Evolutionary conservation across 208 protist species (phyloP), one percentile per base, ranked within the genome.

Genomic region (Blechomonas ayalai): DNA sequence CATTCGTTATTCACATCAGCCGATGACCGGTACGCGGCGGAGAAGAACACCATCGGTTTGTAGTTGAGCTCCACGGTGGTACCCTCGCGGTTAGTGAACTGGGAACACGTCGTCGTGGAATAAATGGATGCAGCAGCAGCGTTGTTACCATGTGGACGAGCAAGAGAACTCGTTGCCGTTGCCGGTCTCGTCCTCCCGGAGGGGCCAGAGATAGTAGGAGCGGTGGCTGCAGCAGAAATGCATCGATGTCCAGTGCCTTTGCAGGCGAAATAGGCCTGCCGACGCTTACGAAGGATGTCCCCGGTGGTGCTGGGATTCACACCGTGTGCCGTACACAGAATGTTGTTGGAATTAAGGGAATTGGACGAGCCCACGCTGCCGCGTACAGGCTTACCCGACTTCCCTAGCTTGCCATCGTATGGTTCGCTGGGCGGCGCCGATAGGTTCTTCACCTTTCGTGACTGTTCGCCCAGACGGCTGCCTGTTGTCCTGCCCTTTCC

Each of bases 211-310:
- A n/a, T n/a, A n/a, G n/a, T n/a, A n/a, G n/a, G n/a, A n/a, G n/a
- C 58, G 37, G 50, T 67, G 27, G 54, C 51, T 3, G 52, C 64
- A 15, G 67, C 26, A 1, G 64, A 71, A 12, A 58, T 52, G 59
- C 82, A 91, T 16, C 42, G 43, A 46, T 92, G 83, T 7, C 70
- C 70, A 4, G 79, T 92, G 23, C 53, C 75, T 22, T 70, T 67
- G 63, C 83, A 92, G 15, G 64, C 83, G 3, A 51, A 40, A 49
- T 92, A 92, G 2, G 36, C 8, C 20, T 35, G 22, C 24, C 55
- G 48, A 18, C 56, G 60, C 38, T 41, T 29, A 15, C 42, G 41
- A 26, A 4, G 22, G 16, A 37, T 19, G 0, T 51, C 29, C n/a
- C 12, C 24, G 12, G 10, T 10, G 4, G 4, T 31, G 24, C 15